A percentile compares a stretch with the other conserved stretches of the same genome.
Evolutionary conservation across 257 asterid species (phyloP).

Genomic region (Paulownia fortunei): DNA sequence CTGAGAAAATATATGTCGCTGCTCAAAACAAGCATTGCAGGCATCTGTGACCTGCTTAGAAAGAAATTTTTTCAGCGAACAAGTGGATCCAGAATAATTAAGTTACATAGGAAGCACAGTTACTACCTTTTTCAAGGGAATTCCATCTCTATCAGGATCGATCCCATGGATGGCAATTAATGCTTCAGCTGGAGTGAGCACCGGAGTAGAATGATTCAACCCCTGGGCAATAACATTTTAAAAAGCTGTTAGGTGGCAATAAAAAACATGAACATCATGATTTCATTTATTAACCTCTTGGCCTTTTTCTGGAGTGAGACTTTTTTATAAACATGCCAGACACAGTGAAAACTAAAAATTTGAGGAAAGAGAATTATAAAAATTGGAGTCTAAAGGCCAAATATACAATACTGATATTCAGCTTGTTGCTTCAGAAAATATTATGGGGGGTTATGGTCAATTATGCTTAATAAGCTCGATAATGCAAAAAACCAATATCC

Average conservation of each 20-base stretch:
- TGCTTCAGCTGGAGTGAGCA: constrained; percentile 93
- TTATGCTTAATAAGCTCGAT: not conserved
- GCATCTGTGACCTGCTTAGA: constrained; percentile 92
- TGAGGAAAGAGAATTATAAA: not conserved
- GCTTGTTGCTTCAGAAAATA: constrained; percentile 19
- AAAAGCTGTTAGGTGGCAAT: constrained; percentile 15
- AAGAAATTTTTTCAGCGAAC: constrained; percentile 28
- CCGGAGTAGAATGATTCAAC: constrained; percentile 60
- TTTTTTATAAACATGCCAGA: not conserved
- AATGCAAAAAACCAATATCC: not conserved
- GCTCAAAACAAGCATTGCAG: constrained; percentile 97
- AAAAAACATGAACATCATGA: constrained; percentile 11
- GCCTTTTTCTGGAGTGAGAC: not conserved
- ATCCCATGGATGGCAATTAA: constrained; percentile 93
- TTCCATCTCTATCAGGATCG: constrained; percentile 89
- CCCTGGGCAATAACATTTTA: constrained; percentile 60
- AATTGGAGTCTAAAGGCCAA: not conserved
- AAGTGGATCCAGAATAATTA: constrained; percentile 32
- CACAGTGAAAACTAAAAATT: constrained; percentile 8
- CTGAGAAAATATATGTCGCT: constrained; percentile 81
- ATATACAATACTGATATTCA: not conserved
- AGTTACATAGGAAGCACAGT: constrained; percentile 17
- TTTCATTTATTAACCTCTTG: constrained; percentile 8
- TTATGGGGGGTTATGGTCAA: not conserved
- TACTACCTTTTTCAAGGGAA: constrained; percentile 89